Conservation (phyloP, 2,329 filamentous ascomycete species). For the Neoscytalidium dimidiatum region DNA sequence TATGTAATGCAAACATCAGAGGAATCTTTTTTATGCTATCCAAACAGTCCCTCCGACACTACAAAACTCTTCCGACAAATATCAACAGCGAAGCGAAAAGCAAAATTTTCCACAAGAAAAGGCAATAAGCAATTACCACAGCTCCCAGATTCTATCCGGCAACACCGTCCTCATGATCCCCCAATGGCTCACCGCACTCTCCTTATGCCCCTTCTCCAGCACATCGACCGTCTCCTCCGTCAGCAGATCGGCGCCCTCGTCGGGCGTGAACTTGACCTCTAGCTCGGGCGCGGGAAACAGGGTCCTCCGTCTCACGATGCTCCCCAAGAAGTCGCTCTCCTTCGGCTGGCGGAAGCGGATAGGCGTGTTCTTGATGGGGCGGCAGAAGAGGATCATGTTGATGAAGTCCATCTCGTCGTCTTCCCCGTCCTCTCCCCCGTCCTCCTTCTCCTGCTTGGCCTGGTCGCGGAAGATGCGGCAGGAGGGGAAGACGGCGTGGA, state of each 20-base stretch:
- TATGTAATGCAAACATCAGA: too few relatives aligned
- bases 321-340: constrained; percentile 69
- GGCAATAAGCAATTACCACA: constrained; percentile 66
- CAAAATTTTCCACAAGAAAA: neutral
- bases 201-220: constrained; percentile 70
- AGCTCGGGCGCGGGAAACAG: constrained; percentile 75
- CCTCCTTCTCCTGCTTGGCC: constrained; percentile 27
- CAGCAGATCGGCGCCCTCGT: constrained; percentile 56
- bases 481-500: constrained; percentile 77
- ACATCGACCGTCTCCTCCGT: constrained; percentile 64
- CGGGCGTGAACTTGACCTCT: constrained; percentile 43
- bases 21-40: too few relatives aligned
- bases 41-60: too few relatives aligned
- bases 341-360: constrained; percentile 69
- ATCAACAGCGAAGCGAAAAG: neutral
- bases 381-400: constrained; percentile 96
- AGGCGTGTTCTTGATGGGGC: constrained; percentile 55
- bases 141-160: constrained; percentile 78
- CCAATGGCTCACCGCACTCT: constrained; percentile 86
- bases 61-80: neutral
- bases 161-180: constrained; percentile 84
- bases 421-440: constrained; percentile 45
- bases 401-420: constrained; percentile 71
- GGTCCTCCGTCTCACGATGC: constrained; percentile 68
- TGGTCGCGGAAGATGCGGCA: constrained; percentile 89